Evolutionary conservation across 305 asterid species (phyloP), one percentile per base, ranked within the genome.

Genomic region (Ilex paraguariensis): DNA sequence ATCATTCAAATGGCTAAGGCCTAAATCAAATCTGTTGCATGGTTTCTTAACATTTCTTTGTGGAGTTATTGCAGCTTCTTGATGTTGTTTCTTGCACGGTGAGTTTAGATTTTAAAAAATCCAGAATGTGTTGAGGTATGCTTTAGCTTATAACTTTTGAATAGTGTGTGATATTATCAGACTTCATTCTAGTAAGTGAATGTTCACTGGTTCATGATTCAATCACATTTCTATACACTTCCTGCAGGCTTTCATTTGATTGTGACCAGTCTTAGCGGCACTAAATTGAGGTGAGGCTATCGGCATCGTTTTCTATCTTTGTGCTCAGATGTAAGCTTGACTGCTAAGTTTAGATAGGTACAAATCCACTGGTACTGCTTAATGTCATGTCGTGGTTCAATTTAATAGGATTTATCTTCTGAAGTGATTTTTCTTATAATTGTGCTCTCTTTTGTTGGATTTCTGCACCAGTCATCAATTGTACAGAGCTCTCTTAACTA

Each of bases 71-170:
- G 95, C 98, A 94, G 99, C 97, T 94, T 82, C 95, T 94, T 83
- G 98, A 94, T 81, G 99, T 97, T 82, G 91, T 94, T 88, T 89
- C 99, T 82, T 96, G 93, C 80, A 72, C 91, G 87, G 97, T 98
- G 78, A 87, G 96, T 81, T 85, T 94, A 84, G 99, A 98, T 68
- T n/a, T n/a, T n/a, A n/a, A n/a, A n/a, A 91, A 91, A 78, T 87
- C 99, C 57, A 56, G 99, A 94, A 77, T 97, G n/a, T n/a, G n/a
- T n/a, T 61, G 99, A 94, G 91, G 99, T 94, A 79, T 57, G 64
- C 58, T 72, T 65, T 53, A 64, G 63, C 63, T 54, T 69, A 59
- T 68, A 62, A 14, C 57, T 53, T 45, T n/a, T 33, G 40, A 33
- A 54, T 54, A 49, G 17, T 62, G 68, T 44, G 61, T 69, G 42